A percentile compares a stretch with the other conserved stretches of the same genome.
Evolutionary conservation across 768 basidiomycete genomes (phyloP).

Genomic region (Termitomyces bulborhizus): DNA sequence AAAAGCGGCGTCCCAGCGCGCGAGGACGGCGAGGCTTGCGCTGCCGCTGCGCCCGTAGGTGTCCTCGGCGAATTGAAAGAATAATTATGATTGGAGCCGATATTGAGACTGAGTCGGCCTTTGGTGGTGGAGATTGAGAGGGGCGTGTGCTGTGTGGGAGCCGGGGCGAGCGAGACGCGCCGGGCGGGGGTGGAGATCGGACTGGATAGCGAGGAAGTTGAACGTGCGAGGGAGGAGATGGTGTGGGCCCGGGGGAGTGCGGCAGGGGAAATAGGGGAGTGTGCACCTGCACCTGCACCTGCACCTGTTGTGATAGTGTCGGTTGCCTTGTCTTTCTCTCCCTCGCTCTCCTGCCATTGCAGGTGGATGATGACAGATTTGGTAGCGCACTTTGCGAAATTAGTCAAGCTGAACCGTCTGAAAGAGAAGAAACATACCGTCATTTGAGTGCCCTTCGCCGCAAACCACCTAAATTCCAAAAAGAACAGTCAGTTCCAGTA

Average conservation of each 20-base stretch:
- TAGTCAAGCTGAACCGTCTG: background rate
- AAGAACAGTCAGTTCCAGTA: background rate
- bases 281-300: slow-evolving; percentile 8
- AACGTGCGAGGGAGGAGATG: slow-evolving; percentile 47
- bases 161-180: slow-evolving; percentile 27
- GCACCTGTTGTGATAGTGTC: slow-evolving; percentile 10
- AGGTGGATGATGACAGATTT: slow-evolving; percentile 82
- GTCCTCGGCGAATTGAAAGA: background rate
- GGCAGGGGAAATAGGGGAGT: slow-evolving; percentile 17
- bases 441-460: slow-evolving; percentile 72
- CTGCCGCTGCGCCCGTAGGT: background rate
- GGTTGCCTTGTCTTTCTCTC: slow-evolving; percentile 16
- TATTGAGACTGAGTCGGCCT: slow-evolving; percentile 33
- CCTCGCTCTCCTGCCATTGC: slow-evolving; percentile 76
- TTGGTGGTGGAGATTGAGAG: slow-evolving; percentile 18
- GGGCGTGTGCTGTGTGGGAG: slow-evolving; percentile 5
- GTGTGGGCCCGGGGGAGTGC: slow-evolving; percentile 35
- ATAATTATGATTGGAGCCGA: slow-evolving; percentile 24
- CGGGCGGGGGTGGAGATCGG: slow-evolving; percentile 31
- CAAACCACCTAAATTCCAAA: slow-evolving; percentile 61
- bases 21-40: slow-evolving; percentile 31
- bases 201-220: slow-evolving; percentile 35
- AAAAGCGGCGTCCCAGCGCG: slow-evolving; percentile 36
- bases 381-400: slow-evolving; percentile 65
- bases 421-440: slow-evolving; percentile 46